Base-by-base conservation (phyloP, 2,329 filamentous ascomycete species). In the Pseudogymnoascus destructans region DNA sequence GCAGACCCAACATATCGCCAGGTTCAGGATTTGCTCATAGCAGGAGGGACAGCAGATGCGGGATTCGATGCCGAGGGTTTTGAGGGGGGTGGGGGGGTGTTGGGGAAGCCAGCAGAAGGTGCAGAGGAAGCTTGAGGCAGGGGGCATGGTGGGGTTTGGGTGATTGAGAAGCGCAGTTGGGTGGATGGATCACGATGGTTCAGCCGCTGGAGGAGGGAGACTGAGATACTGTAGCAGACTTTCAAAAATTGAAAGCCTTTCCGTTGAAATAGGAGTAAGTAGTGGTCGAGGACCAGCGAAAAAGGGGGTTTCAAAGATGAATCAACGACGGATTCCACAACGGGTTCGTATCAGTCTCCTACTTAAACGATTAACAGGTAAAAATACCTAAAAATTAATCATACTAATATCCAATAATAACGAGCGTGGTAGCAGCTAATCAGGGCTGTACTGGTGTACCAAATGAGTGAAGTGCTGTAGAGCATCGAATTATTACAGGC, bases 1-100 rank as follows among this genome's bases (percentile, higher is more conserved):
- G 62, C 79, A 82, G 23, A 76, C 77, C 79, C 71, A 81, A 67
- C 76, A 81, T 57, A 81, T 76, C 60, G 78, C 77, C 54, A 81
- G 71, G 64, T 79, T 72, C 55, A 81, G 66, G 1, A 82, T 66
- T 1, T 72, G 72, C 6, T 68, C 63, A 67, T 76, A 73, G 68
- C 79, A 82, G 0, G 68, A 38, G 23, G 65, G 63, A 65, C 79
- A 82, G 21, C 75, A 72, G 3, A 81, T 75, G 2, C 78, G 74
- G 2, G 73, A 71, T 0, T 73, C 72, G 13, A 69, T 70, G 8
- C 77, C 77, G 2, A 81, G 66, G 15, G 76, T 54, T 23, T 64
- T 66, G 3, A 66, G 65, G 27, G 66, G 49, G 65, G 71, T 3
- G 71, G 73, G 11, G 65, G 64, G 0, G 67, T 70, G 15, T 64